Conservation (phyloP, 2,329 filamentous ascomycete genomes). For the Rhynchosporium agropyri region DNA sequence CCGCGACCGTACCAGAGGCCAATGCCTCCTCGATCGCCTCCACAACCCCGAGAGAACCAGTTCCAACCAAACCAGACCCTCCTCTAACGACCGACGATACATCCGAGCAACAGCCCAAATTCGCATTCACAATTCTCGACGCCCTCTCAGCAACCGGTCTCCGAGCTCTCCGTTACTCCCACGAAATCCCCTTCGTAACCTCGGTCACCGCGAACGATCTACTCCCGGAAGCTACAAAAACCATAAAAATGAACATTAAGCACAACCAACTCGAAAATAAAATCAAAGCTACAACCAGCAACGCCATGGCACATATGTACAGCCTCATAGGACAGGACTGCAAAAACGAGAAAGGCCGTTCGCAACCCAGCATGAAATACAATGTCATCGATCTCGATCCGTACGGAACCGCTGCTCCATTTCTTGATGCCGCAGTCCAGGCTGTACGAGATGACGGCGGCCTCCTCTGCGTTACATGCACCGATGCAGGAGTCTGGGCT, state of each 20-base stretch:
- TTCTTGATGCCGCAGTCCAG: conserved; percentile 89
- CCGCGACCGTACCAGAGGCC: neutral
- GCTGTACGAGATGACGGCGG: conserved; percentile 82
- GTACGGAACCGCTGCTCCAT: conserved; percentile 90
- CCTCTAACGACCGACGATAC: neutral
- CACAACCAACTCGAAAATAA: conserved; percentile 77
- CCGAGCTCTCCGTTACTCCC: conserved; percentile 85
- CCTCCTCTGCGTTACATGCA: conserved; percentile 92
- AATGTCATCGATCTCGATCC: conserved; percentile 97
- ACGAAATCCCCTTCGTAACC: conserved; percentile 84
- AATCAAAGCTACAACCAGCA: conserved; percentile 74
- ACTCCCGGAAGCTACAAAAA: conserved; percentile 72
- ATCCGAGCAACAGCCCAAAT: neutral
- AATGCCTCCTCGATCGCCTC: neutral
- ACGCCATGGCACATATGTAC: conserved; percentile 94
- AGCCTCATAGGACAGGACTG: conserved; percentile 54
- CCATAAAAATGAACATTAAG: conserved; percentile 81
- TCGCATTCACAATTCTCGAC: conserved; percentile 80
- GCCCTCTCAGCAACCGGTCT: conserved; percentile 93
- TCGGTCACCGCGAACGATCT: conserved; percentile 89
- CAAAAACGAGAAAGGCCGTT: conserved; percentile 39
- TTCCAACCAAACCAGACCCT: neutral
- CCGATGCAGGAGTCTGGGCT: conserved; percentile 92
- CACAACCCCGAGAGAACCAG: neutral
- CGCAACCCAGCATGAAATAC: conserved; percentile 62